phyloP scores from a whole-genome alignment of 1,284 basidiomycete genomes.

The Ustilago shanxiensis region DNA sequence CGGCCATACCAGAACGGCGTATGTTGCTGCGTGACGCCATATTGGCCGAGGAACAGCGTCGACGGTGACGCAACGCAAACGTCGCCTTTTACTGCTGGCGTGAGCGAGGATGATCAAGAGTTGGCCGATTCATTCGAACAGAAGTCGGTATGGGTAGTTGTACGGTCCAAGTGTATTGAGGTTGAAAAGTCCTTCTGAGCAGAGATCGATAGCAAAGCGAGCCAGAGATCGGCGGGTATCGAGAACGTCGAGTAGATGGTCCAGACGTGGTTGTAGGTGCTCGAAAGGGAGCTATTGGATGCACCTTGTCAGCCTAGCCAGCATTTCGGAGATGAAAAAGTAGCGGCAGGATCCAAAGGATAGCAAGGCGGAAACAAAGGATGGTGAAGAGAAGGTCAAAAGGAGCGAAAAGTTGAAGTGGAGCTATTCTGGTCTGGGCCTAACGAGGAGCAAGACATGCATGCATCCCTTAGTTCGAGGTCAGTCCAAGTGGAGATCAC shows the following conservation, averaged over 20 bases:
- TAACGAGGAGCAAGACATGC: conserved; percentile 1
- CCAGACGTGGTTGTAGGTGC: not conserved
- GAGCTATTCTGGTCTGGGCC: not conserved
- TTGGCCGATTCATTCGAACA: conserved; percentile 6
- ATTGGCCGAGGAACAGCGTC: conserved; percentile 8
- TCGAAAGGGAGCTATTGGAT: conserved; percentile 1
- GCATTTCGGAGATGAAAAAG: not conserved
- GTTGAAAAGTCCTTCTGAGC: not conserved
- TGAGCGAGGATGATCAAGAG: not conserved
- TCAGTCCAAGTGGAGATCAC: not conserved
- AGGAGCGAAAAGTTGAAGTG: not conserved
- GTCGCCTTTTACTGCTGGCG: conserved; percentile 15
- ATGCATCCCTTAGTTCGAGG: not conserved
- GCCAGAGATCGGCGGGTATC: not conserved
- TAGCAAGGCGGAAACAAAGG: not conserved
- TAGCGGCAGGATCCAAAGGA: not conserved
- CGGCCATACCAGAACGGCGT: not conserved
- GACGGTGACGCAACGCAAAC: conserved; percentile 1
- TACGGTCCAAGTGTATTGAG: not conserved
- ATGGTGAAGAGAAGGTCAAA: not conserved
- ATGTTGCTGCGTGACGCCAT: conserved; percentile 23
- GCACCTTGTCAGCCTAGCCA: not conserved
- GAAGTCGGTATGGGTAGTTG: not conserved
- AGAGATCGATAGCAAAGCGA: not conserved
- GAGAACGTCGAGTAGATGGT: not conserved